Conservation (phyloP, 1,284 basidiomycete species). For the Ustilago shanxiensis region DNA sequence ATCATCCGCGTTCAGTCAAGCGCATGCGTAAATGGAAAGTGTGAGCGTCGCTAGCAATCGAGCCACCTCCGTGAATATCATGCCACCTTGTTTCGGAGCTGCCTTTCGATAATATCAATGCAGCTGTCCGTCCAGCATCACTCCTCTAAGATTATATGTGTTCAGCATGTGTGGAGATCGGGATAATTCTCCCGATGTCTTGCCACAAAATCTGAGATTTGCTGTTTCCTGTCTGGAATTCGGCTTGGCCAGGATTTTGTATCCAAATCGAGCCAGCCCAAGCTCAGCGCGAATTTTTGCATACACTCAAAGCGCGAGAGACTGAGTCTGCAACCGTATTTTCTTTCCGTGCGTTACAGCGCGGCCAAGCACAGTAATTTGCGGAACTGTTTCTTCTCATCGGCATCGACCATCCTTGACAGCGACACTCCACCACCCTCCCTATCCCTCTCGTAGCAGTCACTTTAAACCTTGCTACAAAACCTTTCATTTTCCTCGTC, state of each 20-base stretch:
- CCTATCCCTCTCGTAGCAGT: background rate
- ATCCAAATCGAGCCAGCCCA: no score
- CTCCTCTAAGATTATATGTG: no score
- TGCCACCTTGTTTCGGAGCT: background rate
- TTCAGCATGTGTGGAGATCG: background rate
- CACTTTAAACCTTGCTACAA: background rate
- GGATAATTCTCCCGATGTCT: background rate
- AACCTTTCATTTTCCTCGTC: background rate
- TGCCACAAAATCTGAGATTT: background rate
- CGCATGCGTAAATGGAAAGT: constrained; percentile 53
- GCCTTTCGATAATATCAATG: background rate
- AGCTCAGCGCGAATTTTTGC: constrained; percentile 3
- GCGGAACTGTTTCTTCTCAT: constrained; percentile 14
- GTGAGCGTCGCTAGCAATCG: background rate
- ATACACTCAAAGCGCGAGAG: background rate
- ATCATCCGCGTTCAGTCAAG: constrained; percentile 39
- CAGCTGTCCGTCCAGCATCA: background rate
- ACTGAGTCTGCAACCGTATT: constrained; percentile 6
- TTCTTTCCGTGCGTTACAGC: background rate
- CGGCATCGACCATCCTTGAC: background rate
- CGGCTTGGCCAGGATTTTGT: background rate
- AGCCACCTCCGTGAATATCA: background rate
- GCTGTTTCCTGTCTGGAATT: no score
- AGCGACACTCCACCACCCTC: background rate
- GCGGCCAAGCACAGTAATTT: constrained; percentile 2